Evolutionary conservation across 495 filamentous ascomycete species (phyloP).

Genomic region (Neurospora pannonica): DNA sequence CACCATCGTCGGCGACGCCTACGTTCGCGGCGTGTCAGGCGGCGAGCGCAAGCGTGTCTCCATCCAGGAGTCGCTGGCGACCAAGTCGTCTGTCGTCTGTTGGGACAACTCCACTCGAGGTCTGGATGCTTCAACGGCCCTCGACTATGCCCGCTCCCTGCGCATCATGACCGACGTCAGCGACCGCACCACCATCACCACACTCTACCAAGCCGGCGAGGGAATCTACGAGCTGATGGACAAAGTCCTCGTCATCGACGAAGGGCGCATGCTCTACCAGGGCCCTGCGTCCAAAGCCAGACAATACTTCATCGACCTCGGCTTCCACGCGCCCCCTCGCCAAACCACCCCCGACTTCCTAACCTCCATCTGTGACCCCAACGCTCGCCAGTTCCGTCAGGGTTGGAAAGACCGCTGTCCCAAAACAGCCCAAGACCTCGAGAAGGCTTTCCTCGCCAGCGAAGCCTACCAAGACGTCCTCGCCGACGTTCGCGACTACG

Average conservation of each 20-base stretch:
- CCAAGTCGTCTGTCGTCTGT: slow-evolving; percentile 40
- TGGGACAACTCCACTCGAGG: slow-evolving; percentile 75
- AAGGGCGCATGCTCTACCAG: slow-evolving; percentile 61
- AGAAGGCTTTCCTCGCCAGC: slow-evolving; percentile 49
- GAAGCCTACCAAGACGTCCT: slow-evolving; percentile 38
- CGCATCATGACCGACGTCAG: slow-evolving; percentile 78
- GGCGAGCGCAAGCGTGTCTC: slow-evolving; percentile 50
- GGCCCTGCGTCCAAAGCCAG: slow-evolving; percentile 49
- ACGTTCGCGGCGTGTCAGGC: slow-evolving; percentile 61
- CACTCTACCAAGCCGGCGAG: slow-evolving; percentile 76
- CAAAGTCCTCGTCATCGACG: slow-evolving; percentile 55
- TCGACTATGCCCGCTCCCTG: slow-evolving; percentile 69
- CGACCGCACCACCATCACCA: slow-evolving; percentile 72
- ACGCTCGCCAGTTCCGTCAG: slow-evolving; percentile 48
- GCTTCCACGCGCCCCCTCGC: slow-evolving; percentile 44
- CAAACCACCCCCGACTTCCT: slow-evolving; percentile 63
- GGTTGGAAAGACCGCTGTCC: slow-evolving; percentile 59
- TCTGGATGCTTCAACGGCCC: slow-evolving; percentile 66
- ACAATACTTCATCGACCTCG: slow-evolving; percentile 53
- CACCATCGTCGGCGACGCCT: slow-evolving; percentile 79
- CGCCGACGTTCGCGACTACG: slow-evolving; percentile 41
- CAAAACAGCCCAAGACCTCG: slow-evolving; percentile 62
- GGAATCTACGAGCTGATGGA: slow-evolving; percentile 77
- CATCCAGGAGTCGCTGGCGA: slow-evolving; percentile 42
- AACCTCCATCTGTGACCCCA: slow-evolving; percentile 60